Base-by-base conservation (phyloP, 768 basidiomycete genomes). In the Boletus subcaerulescens region DNA sequence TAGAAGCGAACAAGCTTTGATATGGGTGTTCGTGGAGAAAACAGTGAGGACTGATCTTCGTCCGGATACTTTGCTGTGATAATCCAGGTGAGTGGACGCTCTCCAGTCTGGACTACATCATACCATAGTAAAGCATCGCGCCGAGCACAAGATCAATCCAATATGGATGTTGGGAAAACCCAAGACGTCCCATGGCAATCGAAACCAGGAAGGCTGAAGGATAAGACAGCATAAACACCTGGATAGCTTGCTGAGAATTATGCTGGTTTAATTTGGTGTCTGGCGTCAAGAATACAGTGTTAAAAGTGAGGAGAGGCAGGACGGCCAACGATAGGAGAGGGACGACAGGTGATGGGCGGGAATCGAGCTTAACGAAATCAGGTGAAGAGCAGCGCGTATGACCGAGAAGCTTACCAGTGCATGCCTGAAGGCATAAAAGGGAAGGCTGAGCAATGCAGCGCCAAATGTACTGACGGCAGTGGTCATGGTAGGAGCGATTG, bases 61-160 rank as follows among this genome's bases (percentile, higher is more conserved):
- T 75, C 68, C 4, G 82, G 80, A 59, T 78, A 81, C 74, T 80
- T 79, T 26, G 82, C 85, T 85, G 45, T 41, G 35, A 47, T 24
- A 26, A 47, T 36, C 3, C 33, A 9, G 17, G 43, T 64, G 49
- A 70, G 53, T 29, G 44, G 22, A 46, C 17, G 39, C 13, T 46
- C 32, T 38, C 17, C n/a, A 4, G 17, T 42, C 17, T 33, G 40
- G 9, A 14, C 40, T 35, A 8, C 14, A 40, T 58, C 79, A 38
- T 60, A 89, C 91, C 91, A 47, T 82, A 77, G 65, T 84, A 85
- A 20, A 92, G 77, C 31, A 87, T 70, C 6, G 72, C 59, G 0
- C 77, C 84, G 8, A 90, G 75, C 1, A 81, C 61, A 9, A 83
- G 57, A 61, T 94, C 92, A 3, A 76, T 76, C 76, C 81, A 81